phyloP scores from a whole-genome alignment of 495 filamentous ascomycete genomes.

The Aspergillus taichungensis region DNA sequence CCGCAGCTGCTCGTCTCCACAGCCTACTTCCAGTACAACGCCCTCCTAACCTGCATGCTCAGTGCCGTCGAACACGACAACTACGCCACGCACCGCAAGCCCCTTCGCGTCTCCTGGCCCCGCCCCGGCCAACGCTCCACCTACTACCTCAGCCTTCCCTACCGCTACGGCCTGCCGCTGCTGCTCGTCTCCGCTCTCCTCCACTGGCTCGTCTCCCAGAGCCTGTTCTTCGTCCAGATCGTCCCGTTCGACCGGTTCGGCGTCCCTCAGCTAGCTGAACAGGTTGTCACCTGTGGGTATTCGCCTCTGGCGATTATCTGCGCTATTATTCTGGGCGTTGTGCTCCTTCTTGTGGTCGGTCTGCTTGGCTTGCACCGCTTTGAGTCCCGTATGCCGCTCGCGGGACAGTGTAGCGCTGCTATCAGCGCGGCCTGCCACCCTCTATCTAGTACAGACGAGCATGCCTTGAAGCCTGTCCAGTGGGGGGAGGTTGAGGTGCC shows the following conservation, averaged over 20 bases:
- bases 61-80: conserved; percentile 21
- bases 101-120: conserved; percentile 33
- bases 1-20: conserved; percentile 33
- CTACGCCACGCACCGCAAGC: conserved; percentile 16
- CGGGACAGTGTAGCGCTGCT: no score
- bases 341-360: no score
- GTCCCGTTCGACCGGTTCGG: background rate
- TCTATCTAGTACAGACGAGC: no score
- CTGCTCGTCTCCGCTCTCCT: conserved; percentile 18
- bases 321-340: no score
- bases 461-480: no score
- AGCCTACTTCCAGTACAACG: conserved; percentile 30
- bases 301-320: no score
- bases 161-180: conserved; percentile 31
- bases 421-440: no score
- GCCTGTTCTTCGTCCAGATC: conserved; percentile 27
- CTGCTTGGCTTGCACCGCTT: no score
- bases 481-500: no score
- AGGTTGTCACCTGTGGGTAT: no score
- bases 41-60: conserved; percentile 28
- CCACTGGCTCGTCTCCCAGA: conserved; percentile 36
- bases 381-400: no score
- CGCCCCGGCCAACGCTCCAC: conserved; percentile 36
- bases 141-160: conserved; percentile 41
- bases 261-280: no score